Conservation (phyloP, 106 monocot genomes). For the Posidonia australis region DNA sequence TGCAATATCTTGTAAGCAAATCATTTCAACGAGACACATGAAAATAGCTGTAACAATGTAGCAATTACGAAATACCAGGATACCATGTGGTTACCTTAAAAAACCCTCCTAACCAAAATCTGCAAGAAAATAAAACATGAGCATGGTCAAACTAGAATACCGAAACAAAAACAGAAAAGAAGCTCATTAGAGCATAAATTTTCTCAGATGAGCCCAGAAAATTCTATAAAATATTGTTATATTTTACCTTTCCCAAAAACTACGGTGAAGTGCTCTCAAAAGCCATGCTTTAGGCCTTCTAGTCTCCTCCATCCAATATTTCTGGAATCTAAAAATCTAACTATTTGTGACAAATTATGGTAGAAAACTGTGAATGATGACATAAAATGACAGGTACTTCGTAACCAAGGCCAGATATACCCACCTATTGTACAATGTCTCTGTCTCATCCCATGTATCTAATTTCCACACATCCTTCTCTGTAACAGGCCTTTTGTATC, state of each 20-base stretch:
- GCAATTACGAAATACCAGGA: neutral
- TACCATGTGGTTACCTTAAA: constrained; percentile 64
- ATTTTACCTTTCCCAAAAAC: constrained; percentile 79
- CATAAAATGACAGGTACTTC: neutral
- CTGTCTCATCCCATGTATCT: constrained; percentile 95
- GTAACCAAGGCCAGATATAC: neutral
- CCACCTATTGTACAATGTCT: constrained; percentile 61
- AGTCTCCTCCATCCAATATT: constrained; percentile 72
- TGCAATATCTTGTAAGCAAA: too few relatives aligned
- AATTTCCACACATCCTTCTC: constrained; percentile 99
- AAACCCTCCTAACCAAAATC: constrained; percentile 94
- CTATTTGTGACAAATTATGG: neutral
- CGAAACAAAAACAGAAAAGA: neutral
- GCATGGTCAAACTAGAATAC: neutral
- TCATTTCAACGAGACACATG: too few relatives aligned
- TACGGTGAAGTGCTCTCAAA: constrained; percentile 64
- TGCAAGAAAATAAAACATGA: constrained; percentile 27
- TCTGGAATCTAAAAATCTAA: constrained; percentile 48
- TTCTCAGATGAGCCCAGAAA: neutral
- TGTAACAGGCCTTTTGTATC: constrained; percentile 75
- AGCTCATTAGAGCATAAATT: neutral
- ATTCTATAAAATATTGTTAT: neutral
- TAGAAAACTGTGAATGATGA: neutral
- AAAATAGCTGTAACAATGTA: neutral
- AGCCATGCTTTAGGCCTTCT: constrained; percentile 80